These are phyloP conservation scores for Gloeopeniophorella convolvens DNA, from an alignment of 768 basidiomycete species.

Conservation along the genomic window DNA sequence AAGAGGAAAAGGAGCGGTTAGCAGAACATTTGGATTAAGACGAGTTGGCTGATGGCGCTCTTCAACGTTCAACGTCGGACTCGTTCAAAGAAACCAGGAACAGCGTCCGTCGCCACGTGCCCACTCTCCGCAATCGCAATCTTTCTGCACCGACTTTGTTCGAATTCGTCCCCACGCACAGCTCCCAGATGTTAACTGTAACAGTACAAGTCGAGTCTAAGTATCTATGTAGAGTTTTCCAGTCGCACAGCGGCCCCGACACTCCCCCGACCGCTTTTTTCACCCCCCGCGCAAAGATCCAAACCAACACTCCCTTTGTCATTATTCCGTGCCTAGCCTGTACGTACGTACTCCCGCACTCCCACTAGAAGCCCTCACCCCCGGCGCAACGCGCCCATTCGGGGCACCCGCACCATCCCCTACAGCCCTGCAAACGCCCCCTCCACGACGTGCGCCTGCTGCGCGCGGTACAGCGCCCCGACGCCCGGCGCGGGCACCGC, in stretches of 20 bases:
- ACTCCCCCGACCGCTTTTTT: too few species aligned
- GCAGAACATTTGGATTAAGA: background rate
- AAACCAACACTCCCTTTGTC: background rate
- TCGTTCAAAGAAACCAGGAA: too few species aligned
- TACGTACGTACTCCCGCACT: background rate
- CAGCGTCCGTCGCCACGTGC: slow-evolving; percentile 13
- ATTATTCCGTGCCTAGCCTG: background rate
- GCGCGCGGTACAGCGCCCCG: slow-evolving; percentile 56
- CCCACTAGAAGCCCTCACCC: background rate
- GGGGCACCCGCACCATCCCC: background rate
- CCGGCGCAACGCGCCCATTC: background rate
- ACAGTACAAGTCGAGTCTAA: too few species aligned
- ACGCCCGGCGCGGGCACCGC: slow-evolving; percentile 75
- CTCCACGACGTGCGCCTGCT: slow-evolving; percentile 58
- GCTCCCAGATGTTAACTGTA: background rate
- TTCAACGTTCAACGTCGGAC: too few species aligned
- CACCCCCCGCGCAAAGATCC: too few species aligned
- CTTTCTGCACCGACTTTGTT: too few species aligned
- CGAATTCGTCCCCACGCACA: background rate
- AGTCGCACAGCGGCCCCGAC: too few species aligned
- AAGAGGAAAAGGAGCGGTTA: slow-evolving; percentile 1
- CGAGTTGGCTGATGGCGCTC: too few species aligned
- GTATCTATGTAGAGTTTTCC: too few species aligned
- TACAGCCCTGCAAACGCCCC: slow-evolving; percentile 45
- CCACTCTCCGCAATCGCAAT: too few species aligned